A percentile compares a stretch with the other conserved stretches of the same genome.
Evolutionary conservation across 1,284 basidiomycete species (phyloP).

Genomic region (Schizophyllum commune): DNA sequence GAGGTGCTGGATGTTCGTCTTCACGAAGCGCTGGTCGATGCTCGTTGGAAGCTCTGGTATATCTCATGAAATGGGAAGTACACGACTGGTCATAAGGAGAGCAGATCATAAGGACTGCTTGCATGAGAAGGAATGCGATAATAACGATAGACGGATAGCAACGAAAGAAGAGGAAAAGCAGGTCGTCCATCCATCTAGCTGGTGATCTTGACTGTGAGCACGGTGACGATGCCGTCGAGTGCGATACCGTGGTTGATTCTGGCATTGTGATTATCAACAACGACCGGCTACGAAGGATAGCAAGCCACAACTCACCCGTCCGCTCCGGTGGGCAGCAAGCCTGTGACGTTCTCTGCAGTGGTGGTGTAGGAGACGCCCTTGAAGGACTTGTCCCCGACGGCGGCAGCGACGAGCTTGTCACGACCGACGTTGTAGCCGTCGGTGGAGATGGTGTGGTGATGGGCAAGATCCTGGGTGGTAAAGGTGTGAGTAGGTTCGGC

Average conservation of each 20-base stretch:
- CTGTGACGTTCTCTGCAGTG: slow-evolving; percentile 10
- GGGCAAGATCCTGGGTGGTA: slow-evolving; percentile 17
- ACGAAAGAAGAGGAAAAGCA: background rate
- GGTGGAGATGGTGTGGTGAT: slow-evolving; percentile 39
- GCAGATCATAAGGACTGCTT: background rate
- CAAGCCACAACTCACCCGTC: too few relatives aligned
- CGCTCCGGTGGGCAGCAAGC: background rate
- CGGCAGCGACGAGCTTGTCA: slow-evolving; percentile 9
- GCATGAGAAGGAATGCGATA: background rate
- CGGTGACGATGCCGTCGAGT: background rate
- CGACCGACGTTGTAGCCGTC: slow-evolving; percentile 45
- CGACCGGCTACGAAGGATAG: too few relatives aligned
- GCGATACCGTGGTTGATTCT: background rate
- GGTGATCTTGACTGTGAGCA: background rate
- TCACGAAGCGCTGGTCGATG: background rate
- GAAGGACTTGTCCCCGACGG: slow-evolving; percentile 6
- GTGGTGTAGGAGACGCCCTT: slow-evolving; percentile 7
- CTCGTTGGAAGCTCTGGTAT: too few relatives aligned
- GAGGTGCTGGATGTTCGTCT: background rate
- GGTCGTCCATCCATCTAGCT: background rate
- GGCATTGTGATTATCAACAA: too few relatives aligned
- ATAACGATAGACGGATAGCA: background rate
- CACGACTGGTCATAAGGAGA: background rate
- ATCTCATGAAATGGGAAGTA: too few relatives aligned
- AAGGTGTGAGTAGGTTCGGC: background rate